Base-by-base conservation (phyloP, 352 stramenopile species). In the Globisporangium takayamanum region DNA sequence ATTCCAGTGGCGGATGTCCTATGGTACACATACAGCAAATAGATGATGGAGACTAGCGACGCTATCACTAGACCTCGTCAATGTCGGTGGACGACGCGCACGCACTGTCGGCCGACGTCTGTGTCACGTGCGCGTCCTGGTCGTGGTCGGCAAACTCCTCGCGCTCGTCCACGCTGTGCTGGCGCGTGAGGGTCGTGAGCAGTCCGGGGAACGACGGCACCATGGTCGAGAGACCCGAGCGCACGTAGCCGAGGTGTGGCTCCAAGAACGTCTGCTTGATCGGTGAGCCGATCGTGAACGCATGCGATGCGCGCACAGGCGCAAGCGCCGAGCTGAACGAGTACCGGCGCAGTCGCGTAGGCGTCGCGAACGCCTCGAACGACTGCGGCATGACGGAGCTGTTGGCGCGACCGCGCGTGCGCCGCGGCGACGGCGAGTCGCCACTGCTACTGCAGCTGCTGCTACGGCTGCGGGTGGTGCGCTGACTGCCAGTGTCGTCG, bases 151-250 rank as follows among this genome's bases (percentile, higher is more conserved):
- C 20, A 49, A 49, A 49, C 26, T 62, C 48, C 18, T 62, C 56
- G 37, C 47, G 53, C 56, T 62, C 48, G 46, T 62, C 56, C 7
- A 62, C 47, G 20, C 56, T 62, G 22, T 62, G 56, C 48, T 62
- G 56, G 4, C 56, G 49, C 3, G 56, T 55, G 20, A 55, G 56
- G 16, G 47, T 41, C 7, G 48, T 54, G 47, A 50, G 26, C 37
- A 62, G 36, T 4, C 36, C 41, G n/a, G 56, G 50, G 39, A 51
- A 62, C 25, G 56, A 41, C 25, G 56, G 48, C 36, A 55, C 30
- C 56, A 62, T 62, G 15, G 50, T 56, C 48, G 56, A 62, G 18
- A 62, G 41, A 16, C 56, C 50, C 47, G 47, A 55, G 36, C 49
- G 56, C 36, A 62, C 56, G 48, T 62, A 62, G 16, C 56, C 56